Percentiles rank a stretch among this genome's conserved stretches.
These are phyloP conservation scores for Ceratocystis harringtonii DNA, from an alignment of 2,329 filamentous ascomycete species.

Conservation along the genomic window DNA sequence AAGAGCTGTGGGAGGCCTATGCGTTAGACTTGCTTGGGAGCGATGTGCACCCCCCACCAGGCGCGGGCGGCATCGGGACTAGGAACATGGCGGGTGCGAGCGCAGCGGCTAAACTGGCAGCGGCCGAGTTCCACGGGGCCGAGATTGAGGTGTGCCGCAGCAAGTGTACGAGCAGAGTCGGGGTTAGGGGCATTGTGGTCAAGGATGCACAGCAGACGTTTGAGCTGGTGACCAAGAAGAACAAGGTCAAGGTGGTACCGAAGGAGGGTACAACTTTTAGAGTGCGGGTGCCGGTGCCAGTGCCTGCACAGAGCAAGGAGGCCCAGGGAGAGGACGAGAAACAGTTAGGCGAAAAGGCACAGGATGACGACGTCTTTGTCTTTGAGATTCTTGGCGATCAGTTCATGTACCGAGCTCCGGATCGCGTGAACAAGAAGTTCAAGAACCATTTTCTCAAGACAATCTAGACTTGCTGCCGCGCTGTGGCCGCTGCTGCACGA, in stretches of 20 bases:
- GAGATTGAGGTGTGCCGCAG: conserved; percentile 69
- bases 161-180: conserved; percentile 65
- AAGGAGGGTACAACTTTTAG: conserved; percentile 83
- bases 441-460: conserved; percentile 67
- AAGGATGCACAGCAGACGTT: conserved; percentile 78
- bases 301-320: conserved; percentile 8
- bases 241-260: conserved; percentile 63
- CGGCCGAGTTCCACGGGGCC: conserved; percentile 85
- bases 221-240: conserved; percentile 59
- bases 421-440: conserved; percentile 83
- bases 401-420: conserved; percentile 67
- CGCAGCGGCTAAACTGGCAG: conserved; percentile 60
- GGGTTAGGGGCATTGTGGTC: conserved; percentile 71
- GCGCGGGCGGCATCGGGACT: conserved; percentile 43
- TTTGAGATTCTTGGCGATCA: conserved; percentile 84
- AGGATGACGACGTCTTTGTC: conserved; percentile 33
- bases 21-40: conserved; percentile 58
- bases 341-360: neutral
- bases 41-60: conserved; percentile 32
- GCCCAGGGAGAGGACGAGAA: neutral
- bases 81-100: conserved; percentile 39
- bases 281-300: conserved; percentile 47
- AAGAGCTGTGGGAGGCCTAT: conserved; percentile 71
- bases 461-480: conserved; percentile 36
- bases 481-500: no score